A percentile compares a stretch with the other conserved stretches of the same genome.
Conservation (phyloP, 306 rosid genomes). For the Ceratonia siliqua region DNA sequence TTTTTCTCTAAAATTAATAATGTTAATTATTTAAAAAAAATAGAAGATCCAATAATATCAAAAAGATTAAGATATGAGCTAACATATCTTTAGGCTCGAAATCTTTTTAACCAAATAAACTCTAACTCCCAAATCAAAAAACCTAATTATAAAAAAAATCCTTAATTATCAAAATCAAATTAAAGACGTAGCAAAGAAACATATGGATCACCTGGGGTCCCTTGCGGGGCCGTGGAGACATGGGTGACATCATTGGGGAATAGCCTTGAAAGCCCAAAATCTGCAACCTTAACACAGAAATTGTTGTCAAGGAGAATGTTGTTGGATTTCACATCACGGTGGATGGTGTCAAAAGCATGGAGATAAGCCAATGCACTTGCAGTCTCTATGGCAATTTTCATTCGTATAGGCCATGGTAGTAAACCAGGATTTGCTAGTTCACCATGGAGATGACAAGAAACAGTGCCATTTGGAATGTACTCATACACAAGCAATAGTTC, state of each 20-base stretch:
- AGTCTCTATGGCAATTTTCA: conserved; percentile 58
- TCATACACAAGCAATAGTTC: conserved; percentile 59
- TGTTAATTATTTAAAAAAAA: too few relatives aligned
- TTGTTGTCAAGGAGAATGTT: conserved; percentile 53
- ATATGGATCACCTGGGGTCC: conserved; percentile 59
- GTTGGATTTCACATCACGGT: conserved; percentile 60
- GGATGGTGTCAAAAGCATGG: conserved; percentile 56
- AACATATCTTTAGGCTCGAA: too few relatives aligned
- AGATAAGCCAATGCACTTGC: conserved; percentile 54
- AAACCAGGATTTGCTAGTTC: conserved; percentile 21
- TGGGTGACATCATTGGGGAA: conserved; percentile 51
- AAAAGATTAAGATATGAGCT: too few relatives aligned
- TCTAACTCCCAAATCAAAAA: too few relatives aligned
- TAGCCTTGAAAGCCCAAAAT: conserved; percentile 54
- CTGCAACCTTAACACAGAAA: conserved; percentile 57
- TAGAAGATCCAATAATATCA: too few relatives aligned
- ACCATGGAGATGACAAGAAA: conserved; percentile 59
- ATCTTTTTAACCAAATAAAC: too few relatives aligned
- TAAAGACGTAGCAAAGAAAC: too few relatives aligned
- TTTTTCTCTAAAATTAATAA: too few relatives aligned
- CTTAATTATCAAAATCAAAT: too few relatives aligned
- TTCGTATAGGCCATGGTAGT: conserved; percentile 48
- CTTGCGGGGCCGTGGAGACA: conserved; percentile 60
- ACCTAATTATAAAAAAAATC: too few relatives aligned
- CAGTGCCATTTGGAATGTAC: conserved; percentile 51